phyloP scores from a whole-genome alignment of 2,329 filamentous ascomycete genomes.

The Aspergillus aculeatus region DNA sequence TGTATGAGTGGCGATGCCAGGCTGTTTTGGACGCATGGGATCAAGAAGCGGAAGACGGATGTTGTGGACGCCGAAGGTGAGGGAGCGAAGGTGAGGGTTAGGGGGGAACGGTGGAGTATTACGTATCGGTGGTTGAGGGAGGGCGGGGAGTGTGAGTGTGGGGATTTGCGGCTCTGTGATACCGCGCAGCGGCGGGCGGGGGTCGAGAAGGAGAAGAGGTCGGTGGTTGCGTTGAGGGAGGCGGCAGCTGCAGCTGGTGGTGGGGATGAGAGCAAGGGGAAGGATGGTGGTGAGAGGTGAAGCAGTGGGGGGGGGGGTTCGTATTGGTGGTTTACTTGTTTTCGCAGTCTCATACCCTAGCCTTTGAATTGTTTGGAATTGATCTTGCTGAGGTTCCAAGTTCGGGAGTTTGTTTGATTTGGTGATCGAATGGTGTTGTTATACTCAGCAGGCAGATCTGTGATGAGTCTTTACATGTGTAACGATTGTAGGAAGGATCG shows the following conservation, averaged over 20 bases:
- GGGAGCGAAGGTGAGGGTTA: conserved; percentile 43
- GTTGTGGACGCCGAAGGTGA: conserved; percentile 29
- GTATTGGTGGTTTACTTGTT: too few relatives aligned
- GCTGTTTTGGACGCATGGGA: conserved; percentile 58
- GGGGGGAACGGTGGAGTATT: conserved; percentile 54
- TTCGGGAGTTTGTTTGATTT: too few relatives aligned
- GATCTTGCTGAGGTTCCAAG: too few relatives aligned
- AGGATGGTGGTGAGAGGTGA: not conserved
- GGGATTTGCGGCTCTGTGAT: conserved; percentile 52
- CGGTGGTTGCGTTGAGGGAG: conserved; percentile 13
- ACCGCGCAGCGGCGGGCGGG: conserved; percentile 50
- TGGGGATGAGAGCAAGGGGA: not conserved
- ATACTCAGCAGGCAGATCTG: too few relatives aligned
- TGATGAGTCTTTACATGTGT: too few relatives aligned
- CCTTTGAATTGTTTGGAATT: too few relatives aligned
- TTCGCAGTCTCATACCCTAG: too few relatives aligned
- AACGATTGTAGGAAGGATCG: too few relatives aligned
- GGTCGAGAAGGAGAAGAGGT: conserved; percentile 50
- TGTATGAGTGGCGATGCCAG: conserved; percentile 52
- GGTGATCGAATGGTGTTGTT: too few relatives aligned
- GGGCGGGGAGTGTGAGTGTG: conserved; percentile 50
- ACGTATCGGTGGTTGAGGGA: conserved; percentile 56
- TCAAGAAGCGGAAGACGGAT: conserved; percentile 56
- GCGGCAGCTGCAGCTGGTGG: not conserved
- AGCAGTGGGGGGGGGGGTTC: too few relatives aligned